Conservation (phyloP, 148 eudicot genomes). For the Fallopia convolvulus region DNA sequence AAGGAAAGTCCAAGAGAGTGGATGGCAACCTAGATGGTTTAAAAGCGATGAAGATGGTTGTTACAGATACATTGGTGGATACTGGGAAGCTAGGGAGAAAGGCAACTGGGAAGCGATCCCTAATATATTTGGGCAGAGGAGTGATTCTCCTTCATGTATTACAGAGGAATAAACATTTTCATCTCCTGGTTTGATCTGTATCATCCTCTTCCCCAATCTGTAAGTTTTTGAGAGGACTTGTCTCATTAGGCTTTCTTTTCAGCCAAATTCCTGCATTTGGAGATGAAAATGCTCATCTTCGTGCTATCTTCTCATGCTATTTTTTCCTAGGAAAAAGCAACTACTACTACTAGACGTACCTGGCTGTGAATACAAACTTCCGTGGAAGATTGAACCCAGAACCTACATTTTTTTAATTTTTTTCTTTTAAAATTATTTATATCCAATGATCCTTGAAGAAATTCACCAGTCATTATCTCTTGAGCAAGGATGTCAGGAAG, state of each 20-base stretch:
- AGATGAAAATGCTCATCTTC: background rate
- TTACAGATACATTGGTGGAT: conserved; percentile 69
- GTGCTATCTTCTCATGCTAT: background rate
- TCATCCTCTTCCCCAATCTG: background rate
- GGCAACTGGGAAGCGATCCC: conserved; percentile 66
- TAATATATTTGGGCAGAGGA: conserved; percentile 63
- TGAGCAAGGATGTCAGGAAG: background rate
- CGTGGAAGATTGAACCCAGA: background rate
- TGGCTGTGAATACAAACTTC: conserved; percentile 7
- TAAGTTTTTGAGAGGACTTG: background rate
- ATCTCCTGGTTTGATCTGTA: background rate
- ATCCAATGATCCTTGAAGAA: background rate
- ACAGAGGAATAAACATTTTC: conserved; percentile 33
- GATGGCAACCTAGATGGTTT: conserved; percentile 96
- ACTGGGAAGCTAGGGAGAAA: conserved; percentile 84
- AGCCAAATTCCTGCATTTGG: background rate
- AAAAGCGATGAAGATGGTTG: conserved; percentile 78
- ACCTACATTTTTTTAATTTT: background rate
- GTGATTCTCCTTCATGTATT: conserved; percentile 23
- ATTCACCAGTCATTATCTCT: background rate
- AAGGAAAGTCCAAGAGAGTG: conserved; percentile 87
- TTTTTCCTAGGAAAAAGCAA: background rate
- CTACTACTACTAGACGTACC: background rate
- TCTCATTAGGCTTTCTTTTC: background rate
- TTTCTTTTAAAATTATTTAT: background rate